A percentile compares a stretch with the other conserved stretches of the same genome.
phyloP scores from a whole-genome alignment of 768 basidiomycete genomes.

The Mycena pura region DNA sequence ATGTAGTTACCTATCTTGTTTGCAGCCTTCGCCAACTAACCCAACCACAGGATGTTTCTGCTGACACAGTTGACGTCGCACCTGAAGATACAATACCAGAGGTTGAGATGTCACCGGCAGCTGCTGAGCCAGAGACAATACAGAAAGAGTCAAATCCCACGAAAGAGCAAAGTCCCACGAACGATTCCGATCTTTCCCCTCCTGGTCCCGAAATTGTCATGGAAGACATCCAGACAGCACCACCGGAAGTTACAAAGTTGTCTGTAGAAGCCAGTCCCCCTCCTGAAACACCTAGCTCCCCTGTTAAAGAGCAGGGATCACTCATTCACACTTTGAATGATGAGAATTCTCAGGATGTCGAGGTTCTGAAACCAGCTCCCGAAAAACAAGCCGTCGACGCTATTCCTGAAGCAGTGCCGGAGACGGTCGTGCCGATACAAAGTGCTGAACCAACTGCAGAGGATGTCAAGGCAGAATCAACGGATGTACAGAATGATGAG shows the following conservation, averaged over 20 bases:
- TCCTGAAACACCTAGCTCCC: background rate
- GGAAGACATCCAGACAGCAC: slow-evolving; percentile 1
- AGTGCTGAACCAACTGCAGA: background rate
- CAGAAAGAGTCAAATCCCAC: slow-evolving; percentile 19
- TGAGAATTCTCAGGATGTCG: slow-evolving; percentile 7
- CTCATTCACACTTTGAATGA: slow-evolving; percentile 23
- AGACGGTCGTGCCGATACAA: background rate
- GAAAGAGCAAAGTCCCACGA: slow-evolving; percentile 18
- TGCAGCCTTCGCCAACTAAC: background rate
- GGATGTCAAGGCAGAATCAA: background rate
- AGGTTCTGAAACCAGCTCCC: background rate
- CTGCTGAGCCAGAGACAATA: slow-evolving; percentile 24
- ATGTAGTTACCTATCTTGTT: background rate
- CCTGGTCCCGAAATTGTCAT: slow-evolving; percentile 28
- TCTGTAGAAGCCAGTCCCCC: slow-evolving; percentile 1
- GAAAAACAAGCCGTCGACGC: background rate
- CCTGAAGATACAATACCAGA: slow-evolving; percentile 8
- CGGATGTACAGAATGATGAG: background rate
- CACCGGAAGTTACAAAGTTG: background rate
- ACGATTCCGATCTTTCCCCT: slow-evolving; percentile 30
- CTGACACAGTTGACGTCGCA: background rate
- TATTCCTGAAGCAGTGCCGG: background rate
- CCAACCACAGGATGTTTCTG: slow-evolving; percentile 4
- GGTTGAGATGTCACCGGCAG: slow-evolving; percentile 14
- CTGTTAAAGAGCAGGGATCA: slow-evolving; percentile 18